phyloP scores from a whole-genome alignment of 78 protist genomes.

The Dictyostelium capitatum region DNA sequence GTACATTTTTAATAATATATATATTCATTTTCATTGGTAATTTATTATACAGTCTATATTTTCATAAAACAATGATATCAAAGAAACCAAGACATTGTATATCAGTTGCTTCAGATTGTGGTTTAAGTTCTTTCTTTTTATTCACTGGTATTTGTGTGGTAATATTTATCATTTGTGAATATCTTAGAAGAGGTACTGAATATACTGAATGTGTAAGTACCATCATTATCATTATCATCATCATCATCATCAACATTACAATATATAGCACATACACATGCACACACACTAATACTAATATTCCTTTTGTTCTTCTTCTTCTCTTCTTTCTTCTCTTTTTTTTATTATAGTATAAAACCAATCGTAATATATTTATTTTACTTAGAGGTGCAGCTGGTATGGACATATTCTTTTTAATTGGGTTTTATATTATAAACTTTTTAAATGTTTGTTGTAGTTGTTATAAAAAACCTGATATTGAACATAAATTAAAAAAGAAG shows the following conservation, averaged over 20 bases:
- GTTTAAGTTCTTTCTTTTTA: conserved; percentile 49
- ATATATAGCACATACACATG: too few species aligned
- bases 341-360: conserved; percentile 37
- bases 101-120: conserved; percentile 25
- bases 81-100: conserved; percentile 29
- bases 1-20: conserved; percentile 30
- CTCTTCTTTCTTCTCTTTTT: too few species aligned
- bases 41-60: conserved; percentile 28
- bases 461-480: background rate
- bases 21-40: conserved; percentile 41
- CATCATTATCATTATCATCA: too few species aligned
- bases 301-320: background rate
- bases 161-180: conserved; percentile 57
- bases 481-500: background rate
- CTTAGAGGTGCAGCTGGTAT: conserved; percentile 62
- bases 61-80: conserved; percentile 38
- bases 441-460: conserved; percentile 48
- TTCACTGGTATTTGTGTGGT: conserved; percentile 27
- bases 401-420: conserved; percentile 67
- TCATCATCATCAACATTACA: too few species aligned
- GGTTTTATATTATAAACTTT: conserved; percentile 43
- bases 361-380: conserved; percentile 19
- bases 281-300: too few species aligned
- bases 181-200: conserved; percentile 58
- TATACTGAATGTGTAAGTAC: conserved; percentile 57